Percentiles rank a stretch among this genome's conserved stretches.
These are phyloP conservation scores for Ramichloridium luteum DNA, from an alignment of 2,329 filamentous ascomycete species.

Conservation along the genomic window DNA sequence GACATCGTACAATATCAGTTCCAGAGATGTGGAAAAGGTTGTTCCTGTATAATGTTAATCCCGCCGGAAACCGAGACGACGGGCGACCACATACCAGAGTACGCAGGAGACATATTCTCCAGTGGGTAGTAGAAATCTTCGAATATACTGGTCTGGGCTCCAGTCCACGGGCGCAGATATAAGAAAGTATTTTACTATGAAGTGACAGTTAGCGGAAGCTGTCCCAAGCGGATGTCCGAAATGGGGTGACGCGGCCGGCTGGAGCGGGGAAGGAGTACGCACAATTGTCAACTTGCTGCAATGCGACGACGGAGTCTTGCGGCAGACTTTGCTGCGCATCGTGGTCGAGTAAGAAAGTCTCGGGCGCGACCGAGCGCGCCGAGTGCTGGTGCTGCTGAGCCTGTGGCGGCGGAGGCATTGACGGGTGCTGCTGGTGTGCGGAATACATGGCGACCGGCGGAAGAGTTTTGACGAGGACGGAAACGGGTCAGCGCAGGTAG, in stretches of 20 bases:
- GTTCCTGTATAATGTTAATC: conserved; percentile 49
- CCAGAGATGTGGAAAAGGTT: conserved; percentile 99
- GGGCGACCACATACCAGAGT: conserved; percentile 51
- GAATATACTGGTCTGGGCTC: conserved; percentile 92
- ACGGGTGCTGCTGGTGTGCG: conserved; percentile 49
- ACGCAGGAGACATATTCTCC: conserved; percentile 99
- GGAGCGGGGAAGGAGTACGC: conserved; percentile 29
- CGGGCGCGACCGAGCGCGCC: conserved; percentile 57
- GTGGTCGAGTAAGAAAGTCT: conserved; percentile 96
- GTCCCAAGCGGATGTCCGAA: too few species aligned
- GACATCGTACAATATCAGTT: conserved; percentile 94
- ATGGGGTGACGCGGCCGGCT: not conserved
- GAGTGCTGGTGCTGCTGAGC: conserved; percentile 42
- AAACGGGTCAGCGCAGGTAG: not conserved
- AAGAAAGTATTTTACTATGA: conserved; percentile 93
- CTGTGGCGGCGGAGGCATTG: conserved; percentile 63
- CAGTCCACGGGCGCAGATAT: conserved; percentile 97
- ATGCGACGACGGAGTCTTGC: conserved; percentile 88
- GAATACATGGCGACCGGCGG: conserved; percentile 32
- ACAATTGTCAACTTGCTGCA: conserved; percentile 98
- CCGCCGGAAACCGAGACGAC: conserved; percentile 2
- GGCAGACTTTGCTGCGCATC: conserved; percentile 94
- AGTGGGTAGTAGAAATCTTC: conserved; percentile 86
- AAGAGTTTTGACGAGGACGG: not conserved
- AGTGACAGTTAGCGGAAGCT: not conserved